Base-by-base conservation (phyloP, 345 rosid genomes). In the Lumnitzera littorea region DNA sequence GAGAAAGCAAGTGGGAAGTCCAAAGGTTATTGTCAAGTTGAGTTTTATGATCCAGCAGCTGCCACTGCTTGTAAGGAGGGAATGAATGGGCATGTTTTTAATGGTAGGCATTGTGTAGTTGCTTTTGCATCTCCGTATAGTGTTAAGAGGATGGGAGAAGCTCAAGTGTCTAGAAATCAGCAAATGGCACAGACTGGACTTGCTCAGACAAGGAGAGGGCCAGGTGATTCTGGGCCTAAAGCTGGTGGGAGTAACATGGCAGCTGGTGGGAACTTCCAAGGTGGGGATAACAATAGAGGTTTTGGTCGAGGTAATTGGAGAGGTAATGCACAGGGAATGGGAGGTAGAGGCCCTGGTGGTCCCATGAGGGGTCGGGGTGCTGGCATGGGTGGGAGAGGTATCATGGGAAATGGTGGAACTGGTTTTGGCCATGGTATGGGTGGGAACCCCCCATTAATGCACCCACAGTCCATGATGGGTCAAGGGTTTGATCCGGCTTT, bases 1-100 rank as follows among this genome's bases (percentile, higher is more conserved):
- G 97, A 90, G 81, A 90, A 78, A 67, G 95, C 91, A 10, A 90
- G 92, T 57, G 97, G 97, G 12, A 90, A 90, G 57, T 87, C 92
- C 1, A 90, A 85, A 72, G 95, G 95, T 54, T 87, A 85, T 57
- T 90, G 92, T 66, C 95, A 87, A 69, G 95, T 87, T 55, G 97
- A 90, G 63, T 90, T 90, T 66, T 90, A 68, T 72, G 89, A 87
- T 53, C 73, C 90, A 3, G 53, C 64, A 51, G 85, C 87, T 23
- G 88, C 97, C 15, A 64, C 84, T 0, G 76, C 84, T 55, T 90
- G 92, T 66, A 90, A 90, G 67, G 92, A 83, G 61, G 84, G 84
- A 52, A 82, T 90, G 95, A 82, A 87, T 72, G 91, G 95, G 41
- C 77, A 79, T 67, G 14, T 69, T 2, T 85, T 87, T 62, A 90